Conservation (phyloP, 2,329 filamentous ascomycete species). For the Cytospora leucostoma region DNA sequence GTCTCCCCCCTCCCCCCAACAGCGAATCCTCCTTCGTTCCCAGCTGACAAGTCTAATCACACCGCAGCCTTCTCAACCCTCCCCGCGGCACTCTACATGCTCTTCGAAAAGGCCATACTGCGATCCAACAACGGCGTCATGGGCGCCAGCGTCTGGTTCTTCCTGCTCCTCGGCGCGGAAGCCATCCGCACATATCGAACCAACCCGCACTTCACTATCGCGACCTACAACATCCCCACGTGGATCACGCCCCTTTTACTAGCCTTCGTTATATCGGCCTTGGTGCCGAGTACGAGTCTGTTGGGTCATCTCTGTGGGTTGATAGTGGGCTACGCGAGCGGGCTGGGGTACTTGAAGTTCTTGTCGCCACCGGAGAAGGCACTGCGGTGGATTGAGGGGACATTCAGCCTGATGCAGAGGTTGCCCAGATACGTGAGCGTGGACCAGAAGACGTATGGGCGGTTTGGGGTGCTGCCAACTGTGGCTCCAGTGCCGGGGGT, state of each 20-base stretch:
- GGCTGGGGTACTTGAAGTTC: slow-evolving; percentile 84
- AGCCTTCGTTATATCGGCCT: slow-evolving; percentile 70
- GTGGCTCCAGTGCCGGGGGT: slow-evolving; percentile 54
- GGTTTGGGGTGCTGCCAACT: slow-evolving; percentile 78
- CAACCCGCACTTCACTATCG: slow-evolving; percentile 74
- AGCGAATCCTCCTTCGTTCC: not conserved
- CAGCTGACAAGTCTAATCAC: slow-evolving; percentile 12
- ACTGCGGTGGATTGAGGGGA: slow-evolving; percentile 84
- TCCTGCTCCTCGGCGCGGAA: slow-evolving; percentile 81
- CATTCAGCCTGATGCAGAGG: slow-evolving; percentile 79
- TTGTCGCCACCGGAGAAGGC: slow-evolving; percentile 87
- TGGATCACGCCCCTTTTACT: slow-evolving; percentile 87
- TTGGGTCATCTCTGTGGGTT: slow-evolving; percentile 84
- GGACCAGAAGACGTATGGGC: slow-evolving; percentile 92
- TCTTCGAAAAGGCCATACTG: slow-evolving; percentile 74
- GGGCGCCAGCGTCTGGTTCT: slow-evolving; percentile 91
- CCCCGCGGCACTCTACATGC: slow-evolving; percentile 77
- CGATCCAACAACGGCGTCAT: slow-evolving; percentile 71
- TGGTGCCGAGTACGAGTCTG: slow-evolving; percentile 80
- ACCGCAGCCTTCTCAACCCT: slow-evolving; percentile 73
- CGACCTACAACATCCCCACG: slow-evolving; percentile 73
- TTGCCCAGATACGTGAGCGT: slow-evolving; percentile 92
- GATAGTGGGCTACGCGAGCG: slow-evolving; percentile 83
- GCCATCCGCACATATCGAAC: slow-evolving; percentile 80
- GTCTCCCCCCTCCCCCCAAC: slow-evolving; percentile 40